Evolutionary conservation across 2,329 filamentous ascomycete genomes (phyloP).

Genomic region (Trichophyton verrucosum): DNA sequence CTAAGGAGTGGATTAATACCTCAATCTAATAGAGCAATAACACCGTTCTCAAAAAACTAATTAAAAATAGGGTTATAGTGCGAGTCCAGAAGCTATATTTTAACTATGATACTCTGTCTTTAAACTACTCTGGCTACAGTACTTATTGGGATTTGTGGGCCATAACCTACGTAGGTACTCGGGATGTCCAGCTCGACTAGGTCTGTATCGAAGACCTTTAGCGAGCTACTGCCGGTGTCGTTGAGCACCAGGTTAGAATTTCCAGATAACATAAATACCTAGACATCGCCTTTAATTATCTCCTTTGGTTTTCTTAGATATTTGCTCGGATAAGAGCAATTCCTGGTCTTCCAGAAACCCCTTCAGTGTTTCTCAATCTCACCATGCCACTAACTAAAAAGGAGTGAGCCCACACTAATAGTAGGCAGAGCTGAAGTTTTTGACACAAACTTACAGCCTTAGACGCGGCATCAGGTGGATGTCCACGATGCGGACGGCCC

Average conservation of each 20-base stretch:
- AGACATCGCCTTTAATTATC: background rate
- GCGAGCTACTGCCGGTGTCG: background rate
- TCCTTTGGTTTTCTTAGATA: background rate
- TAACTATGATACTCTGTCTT: background rate
- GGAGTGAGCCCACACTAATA: background rate
- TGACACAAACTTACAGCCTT: too few relatives aligned
- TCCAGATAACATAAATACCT: background rate
- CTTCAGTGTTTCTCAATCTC: background rate
- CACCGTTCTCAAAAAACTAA: background rate
- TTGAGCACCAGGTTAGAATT: background rate
- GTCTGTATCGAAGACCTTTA: slow-evolving; percentile 2
- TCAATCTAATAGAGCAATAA: background rate
- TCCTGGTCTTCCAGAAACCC: background rate
- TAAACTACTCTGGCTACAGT: background rate
- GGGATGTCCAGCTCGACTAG: slow-evolving; percentile 1
- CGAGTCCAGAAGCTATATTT: background rate
- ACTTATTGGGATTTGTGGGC: background rate
- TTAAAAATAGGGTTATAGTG: background rate
- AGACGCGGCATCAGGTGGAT: too few relatives aligned
- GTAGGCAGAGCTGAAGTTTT: background rate
- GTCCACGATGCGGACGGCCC: too few relatives aligned
- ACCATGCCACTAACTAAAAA: background rate
- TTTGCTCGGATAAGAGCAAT: background rate
- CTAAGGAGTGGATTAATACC: background rate
- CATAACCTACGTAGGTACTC: slow-evolving; percentile 1